Evolutionary conservation across 495 filamentous ascomycete genomes (phyloP).

Genomic region (Penicillium steckii): DNA sequence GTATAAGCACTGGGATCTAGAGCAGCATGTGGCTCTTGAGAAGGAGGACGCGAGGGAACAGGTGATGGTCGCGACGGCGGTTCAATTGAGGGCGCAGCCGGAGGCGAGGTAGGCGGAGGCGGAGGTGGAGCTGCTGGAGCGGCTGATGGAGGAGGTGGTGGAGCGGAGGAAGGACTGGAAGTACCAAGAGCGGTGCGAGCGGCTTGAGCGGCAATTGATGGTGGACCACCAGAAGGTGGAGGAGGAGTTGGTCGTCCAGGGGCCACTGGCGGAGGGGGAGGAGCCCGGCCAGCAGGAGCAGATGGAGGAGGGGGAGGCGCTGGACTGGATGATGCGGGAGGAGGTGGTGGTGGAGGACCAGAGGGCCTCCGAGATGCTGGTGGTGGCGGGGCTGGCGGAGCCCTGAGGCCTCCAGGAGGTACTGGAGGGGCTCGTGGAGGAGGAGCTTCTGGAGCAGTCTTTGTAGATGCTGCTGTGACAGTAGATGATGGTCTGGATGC

Average conservation of each 20-base stretch:
- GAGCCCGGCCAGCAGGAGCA: slow-evolving; percentile 39
- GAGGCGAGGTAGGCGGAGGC: slow-evolving; percentile 47
- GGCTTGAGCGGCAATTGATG: slow-evolving; percentile 41
- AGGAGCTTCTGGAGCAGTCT: slow-evolving; percentile 37
- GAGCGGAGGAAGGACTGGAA: slow-evolving; percentile 8
- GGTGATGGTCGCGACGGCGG: slow-evolving; percentile 53
- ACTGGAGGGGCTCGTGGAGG: slow-evolving; percentile 12
- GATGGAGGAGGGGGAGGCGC: slow-evolving; percentile 42
- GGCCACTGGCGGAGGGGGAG: slow-evolving; percentile 48
- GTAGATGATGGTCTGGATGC: slow-evolving; percentile 42
- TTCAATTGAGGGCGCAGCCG: slow-evolving; percentile 43
- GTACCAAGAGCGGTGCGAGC: slow-evolving; percentile 37
- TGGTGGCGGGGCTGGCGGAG: slow-evolving; percentile 52
- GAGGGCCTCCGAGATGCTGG: slow-evolving; percentile 64
- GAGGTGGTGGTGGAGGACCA: slow-evolving; percentile 43
- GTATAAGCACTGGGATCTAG: slow-evolving; percentile 78
- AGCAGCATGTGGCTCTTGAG: slow-evolving; percentile 52
- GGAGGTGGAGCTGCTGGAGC: slow-evolving; percentile 45
- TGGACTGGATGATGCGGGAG: slow-evolving; percentile 37
- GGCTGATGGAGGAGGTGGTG: slow-evolving; percentile 53
- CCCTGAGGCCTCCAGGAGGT: slow-evolving; percentile 18
- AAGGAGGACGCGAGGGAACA: slow-evolving; percentile 40
- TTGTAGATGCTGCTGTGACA: slow-evolving; percentile 45
- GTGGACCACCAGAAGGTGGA: slow-evolving; percentile 35
- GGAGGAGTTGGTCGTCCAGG: slow-evolving; percentile 40